Evolutionary conservation across 2,329 filamentous ascomycete genomes (phyloP), one percentile per base, ranked within the genome.

Genomic region (Ceratocystis eucalypticola): DNA sequence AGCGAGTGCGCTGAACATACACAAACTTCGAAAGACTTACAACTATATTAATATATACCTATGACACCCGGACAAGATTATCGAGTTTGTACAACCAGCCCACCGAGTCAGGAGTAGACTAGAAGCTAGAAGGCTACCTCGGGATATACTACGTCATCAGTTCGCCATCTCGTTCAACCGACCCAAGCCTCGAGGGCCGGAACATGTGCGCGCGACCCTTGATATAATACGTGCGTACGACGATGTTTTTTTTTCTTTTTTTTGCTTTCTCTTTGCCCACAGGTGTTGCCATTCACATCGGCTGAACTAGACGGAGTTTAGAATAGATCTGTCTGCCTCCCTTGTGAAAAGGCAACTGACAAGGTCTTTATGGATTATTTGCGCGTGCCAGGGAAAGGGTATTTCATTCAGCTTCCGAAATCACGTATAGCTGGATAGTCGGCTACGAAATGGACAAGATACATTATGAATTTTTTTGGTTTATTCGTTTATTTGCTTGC

Each of bases 41-140:
- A 20, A 59, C 25, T 59, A 33, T 59, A 37, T 37, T 59, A 59
- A 59, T 59, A 59, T 22, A 30, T 59, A 59, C 55, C 33, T 37
- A 59, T 37, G 28, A n/a, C 55, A 37, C 6, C 17, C 28, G 37
- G 17, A 7, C 28, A n/a, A n/a, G 6, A n/a, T 3, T 33, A 5
- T 59, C 5, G 3, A 3, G 25, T 2, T 59, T 37, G 17, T 59
- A n/a, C 22, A 15, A 41, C 37, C 37, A 41, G 28, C 33, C 3
- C 17, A 1, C 8, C 12, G 20, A 53, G 3, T 10, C 20, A 28
- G 48, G 22, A 5, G 20, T 53, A 25, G 5, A 25, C 25, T 28
- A 12, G 48, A 12, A 8, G 37, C 37, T 41, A 7, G n/a, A 7
- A 4, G 20, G 48, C 20, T 22, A 25, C 10, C 48, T 25, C 25